A percentile compares a stretch with the other conserved stretches of the same genome.
phyloP scores from a whole-genome alignment of 2,329 filamentous ascomycete genomes.

The Scytalidium sp. region DNA sequence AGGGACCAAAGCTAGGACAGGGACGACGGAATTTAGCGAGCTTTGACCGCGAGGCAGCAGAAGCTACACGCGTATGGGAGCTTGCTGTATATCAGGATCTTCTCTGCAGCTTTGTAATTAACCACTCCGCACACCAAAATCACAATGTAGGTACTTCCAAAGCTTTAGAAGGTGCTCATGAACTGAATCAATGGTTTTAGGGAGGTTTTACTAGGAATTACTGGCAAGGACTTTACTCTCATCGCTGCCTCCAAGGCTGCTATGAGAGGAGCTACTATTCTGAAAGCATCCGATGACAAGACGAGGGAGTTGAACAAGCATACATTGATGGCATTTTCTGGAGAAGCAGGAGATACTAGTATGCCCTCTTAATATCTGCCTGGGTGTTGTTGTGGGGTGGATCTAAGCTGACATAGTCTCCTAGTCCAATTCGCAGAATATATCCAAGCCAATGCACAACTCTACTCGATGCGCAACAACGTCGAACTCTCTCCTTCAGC shows the following conservation, averaged over 20 bases:
- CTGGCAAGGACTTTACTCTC: conserved; percentile 98
- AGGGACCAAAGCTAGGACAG: not conserved
- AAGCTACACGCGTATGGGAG: conserved; percentile 24
- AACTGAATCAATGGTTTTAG: conserved; percentile 45
- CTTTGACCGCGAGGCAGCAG: conserved; percentile 21
- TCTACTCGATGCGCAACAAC: conserved; percentile 98
- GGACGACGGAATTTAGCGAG: not conserved
- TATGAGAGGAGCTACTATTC: conserved; percentile 94
- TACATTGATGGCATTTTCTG: conserved; percentile 91
- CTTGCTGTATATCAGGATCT: conserved; percentile 6
- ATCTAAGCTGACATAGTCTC: conserved; percentile 6
- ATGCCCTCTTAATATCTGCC: conserved; percentile 24
- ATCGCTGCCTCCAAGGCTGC: conserved; percentile 96
- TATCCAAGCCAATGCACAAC: conserved; percentile 96
- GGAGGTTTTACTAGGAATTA: conserved; percentile 98
- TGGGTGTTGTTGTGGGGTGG: not conserved
- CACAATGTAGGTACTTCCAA: conserved; percentile 20
- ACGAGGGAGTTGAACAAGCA: conserved; percentile 89
- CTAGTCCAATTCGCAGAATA: conserved; percentile 98
- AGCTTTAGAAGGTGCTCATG: conserved; percentile 22
- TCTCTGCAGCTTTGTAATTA: conserved; percentile 1
- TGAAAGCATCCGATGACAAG: conserved; percentile 96
- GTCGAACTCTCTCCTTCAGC: conserved; percentile 86
- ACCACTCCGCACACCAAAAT: conserved; percentile 16
- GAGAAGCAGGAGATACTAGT: conserved; percentile 95